phyloP scores from a whole-genome alignment of 2,329 filamentous ascomycete species.

The Trichoderma guizhouense region DNA sequence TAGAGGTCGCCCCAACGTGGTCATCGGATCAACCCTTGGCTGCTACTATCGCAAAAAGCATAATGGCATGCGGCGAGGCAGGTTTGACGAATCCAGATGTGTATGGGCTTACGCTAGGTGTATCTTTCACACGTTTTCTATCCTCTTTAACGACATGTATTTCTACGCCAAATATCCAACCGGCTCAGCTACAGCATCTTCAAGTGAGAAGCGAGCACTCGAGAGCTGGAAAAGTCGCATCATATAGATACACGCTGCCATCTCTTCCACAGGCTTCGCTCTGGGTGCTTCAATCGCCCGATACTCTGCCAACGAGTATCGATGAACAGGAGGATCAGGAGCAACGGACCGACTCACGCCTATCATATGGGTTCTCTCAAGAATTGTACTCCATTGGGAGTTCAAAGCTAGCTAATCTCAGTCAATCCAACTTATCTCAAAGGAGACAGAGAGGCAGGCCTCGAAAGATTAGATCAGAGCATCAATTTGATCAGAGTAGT shows the following conservation, averaged over 20 bases:
- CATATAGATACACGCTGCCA: constrained; percentile 32
- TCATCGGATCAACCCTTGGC: constrained; percentile 34
- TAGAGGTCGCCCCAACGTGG: constrained; percentile 32
- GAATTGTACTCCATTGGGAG: neutral
- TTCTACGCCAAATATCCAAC: constrained; percentile 32
- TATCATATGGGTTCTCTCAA: constrained; percentile 18
- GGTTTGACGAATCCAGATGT: constrained; percentile 38
- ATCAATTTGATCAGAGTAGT: neutral
- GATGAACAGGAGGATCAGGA: neutral
- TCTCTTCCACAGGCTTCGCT: constrained; percentile 22
- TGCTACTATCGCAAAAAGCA: constrained; percentile 30
- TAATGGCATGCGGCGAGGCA: constrained; percentile 26
- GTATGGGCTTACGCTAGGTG: constrained; percentile 36
- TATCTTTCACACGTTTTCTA: constrained; percentile 37
- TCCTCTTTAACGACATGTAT: constrained; percentile 37
- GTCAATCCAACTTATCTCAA: constrained; percentile 24
- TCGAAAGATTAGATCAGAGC: constrained; percentile 24
- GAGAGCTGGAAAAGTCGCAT: constrained; percentile 37
- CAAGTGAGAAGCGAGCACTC: constrained; percentile 36
- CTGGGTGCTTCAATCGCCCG: neutral
- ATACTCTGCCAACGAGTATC: neutral
- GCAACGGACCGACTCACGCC: too few relatives aligned
- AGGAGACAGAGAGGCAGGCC: constrained; percentile 30
- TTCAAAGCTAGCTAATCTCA: constrained; percentile 27
- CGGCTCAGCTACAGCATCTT: constrained; percentile 32